Evolutionary conservation across 176 grass and related monocot genomes (phyloP).

Genomic region (Hsuehochloa calcarea): DNA sequence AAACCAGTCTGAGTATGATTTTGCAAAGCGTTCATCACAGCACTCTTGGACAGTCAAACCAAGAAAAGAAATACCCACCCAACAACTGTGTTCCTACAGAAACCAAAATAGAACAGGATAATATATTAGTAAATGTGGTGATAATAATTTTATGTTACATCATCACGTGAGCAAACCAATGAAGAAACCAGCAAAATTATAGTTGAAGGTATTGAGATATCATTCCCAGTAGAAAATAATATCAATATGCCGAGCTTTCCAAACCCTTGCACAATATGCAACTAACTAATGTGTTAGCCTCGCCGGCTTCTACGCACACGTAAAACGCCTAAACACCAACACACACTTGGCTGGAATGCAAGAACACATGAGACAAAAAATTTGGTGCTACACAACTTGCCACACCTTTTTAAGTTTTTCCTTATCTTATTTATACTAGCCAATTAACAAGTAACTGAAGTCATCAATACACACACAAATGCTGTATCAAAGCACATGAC

Average conservation of each 20-base stretch:
- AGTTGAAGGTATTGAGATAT: not conserved
- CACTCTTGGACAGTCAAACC: constrained; percentile 31
- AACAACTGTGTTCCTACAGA: constrained; percentile 18
- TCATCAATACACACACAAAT: no score
- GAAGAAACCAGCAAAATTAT: not conserved
- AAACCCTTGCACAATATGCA: not conserved
- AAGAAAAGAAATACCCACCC: constrained; percentile 32
- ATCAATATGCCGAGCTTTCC: no score
- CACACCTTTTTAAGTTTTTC: no score
- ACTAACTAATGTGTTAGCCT: no score
- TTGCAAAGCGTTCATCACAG: constrained; percentile 3
- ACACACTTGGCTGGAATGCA: no score
- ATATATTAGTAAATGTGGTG: not conserved
- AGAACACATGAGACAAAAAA: no score
- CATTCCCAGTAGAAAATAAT: not conserved
- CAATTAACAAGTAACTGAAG: no score
- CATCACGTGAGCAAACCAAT: not conserved
- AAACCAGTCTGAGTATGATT: constrained; percentile 14
- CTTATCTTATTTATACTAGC: no score
- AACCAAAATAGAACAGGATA: not conserved
- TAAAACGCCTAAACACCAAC: no score
- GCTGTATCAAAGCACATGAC: no score
- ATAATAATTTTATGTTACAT: not conserved
- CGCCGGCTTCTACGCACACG: no score
- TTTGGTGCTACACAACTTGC: no score